Percentiles rank a stretch among this genome's conserved stretches.
phyloP scores from a whole-genome alignment of 1,284 basidiomycete species.

The Rugosomyces carneus region DNA sequence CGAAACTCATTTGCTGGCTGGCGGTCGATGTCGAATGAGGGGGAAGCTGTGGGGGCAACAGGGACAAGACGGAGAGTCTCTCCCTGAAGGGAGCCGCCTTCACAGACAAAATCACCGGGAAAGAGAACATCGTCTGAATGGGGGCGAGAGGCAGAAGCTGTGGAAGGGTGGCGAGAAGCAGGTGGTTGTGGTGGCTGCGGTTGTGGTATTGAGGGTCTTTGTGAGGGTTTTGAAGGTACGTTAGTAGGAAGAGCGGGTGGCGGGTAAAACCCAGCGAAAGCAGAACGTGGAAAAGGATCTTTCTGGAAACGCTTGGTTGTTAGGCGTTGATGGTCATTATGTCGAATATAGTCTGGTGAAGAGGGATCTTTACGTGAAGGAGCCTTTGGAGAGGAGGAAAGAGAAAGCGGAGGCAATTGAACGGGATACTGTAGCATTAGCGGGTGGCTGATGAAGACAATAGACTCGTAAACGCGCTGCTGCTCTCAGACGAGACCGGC shows the following conservation, averaged over 20 bases:
- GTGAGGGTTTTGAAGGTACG: constrained; percentile 27
- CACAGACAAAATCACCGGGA: constrained; percentile 65
- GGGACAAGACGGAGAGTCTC: constrained; percentile 54
- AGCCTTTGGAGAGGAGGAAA: constrained; percentile 34
- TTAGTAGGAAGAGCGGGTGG: constrained; percentile 28
- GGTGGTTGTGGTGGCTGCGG: constrained; percentile 28
- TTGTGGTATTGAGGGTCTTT: constrained; percentile 31
- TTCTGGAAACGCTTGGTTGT: constrained; percentile 32
- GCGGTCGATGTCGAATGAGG: constrained; percentile 23
- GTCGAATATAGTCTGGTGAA: constrained; percentile 33
- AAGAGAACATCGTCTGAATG: constrained; percentile 56
- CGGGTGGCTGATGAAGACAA: constrained; percentile 12
- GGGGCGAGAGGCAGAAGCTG: constrained; percentile 35
- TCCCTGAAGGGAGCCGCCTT: constrained; percentile 56
- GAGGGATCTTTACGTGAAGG: constrained; percentile 25
- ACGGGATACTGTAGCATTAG: constrained; percentile 69
- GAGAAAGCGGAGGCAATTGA: constrained; percentile 47
- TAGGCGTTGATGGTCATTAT: constrained; percentile 38
- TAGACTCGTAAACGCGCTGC: constrained; percentile 16
- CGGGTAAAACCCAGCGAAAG: constrained; percentile 21
- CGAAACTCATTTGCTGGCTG: constrained; percentile 66
- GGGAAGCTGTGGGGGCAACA: constrained; percentile 20
- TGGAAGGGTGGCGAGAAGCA: constrained; percentile 30
- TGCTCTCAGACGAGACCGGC: constrained; percentile 49
- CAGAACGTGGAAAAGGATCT: constrained; percentile 29